phyloP scores from a whole-genome alignment of 2,329 filamentous ascomycete genomes.

The Phialocephala sp. region DNA sequence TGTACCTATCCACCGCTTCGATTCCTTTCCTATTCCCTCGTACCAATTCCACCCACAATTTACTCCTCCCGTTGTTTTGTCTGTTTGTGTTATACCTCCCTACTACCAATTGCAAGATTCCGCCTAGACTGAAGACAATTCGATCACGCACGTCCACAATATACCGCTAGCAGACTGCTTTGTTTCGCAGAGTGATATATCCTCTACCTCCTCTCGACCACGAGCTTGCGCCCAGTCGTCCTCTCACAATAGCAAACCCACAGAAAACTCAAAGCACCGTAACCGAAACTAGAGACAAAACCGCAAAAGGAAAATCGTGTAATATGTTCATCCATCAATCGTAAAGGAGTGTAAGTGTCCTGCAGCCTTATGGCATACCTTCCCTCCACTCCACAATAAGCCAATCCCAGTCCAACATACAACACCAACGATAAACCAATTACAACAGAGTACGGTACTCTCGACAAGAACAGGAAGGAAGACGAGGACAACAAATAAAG shows the following conservation, averaged over 20 bases:
- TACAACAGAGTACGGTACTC: constrained; percentile 20
- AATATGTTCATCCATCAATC: constrained; percentile 39
- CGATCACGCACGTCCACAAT: background rate
- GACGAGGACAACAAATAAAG: constrained; percentile 8
- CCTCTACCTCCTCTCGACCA: constrained; percentile 1
- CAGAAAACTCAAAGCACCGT: constrained; percentile 17
- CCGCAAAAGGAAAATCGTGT: constrained; percentile 37
- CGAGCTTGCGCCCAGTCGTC: background rate
- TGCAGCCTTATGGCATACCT: constrained; percentile 6
- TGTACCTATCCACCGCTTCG: background rate
- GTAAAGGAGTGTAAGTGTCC: constrained; percentile 35
- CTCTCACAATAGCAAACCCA: background rate
- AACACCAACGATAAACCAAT: constrained; percentile 20
- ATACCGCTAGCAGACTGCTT: background rate
- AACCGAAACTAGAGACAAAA: background rate
- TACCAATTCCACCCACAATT: background rate
- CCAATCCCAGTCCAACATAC: constrained; percentile 16
- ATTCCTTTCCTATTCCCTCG: background rate
- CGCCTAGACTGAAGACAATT: background rate
- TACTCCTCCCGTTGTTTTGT: constrained; percentile 7
- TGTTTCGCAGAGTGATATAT: constrained; percentile 21
- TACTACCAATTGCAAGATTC: background rate
- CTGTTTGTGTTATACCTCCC: background rate
- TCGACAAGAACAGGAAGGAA: constrained; percentile 3
- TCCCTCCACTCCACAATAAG: constrained; percentile 19